A percentile compares a stretch with the other conserved stretches of the same genome.
Conservation (phyloP, 345 rosid species). For the Salix udensis region DNA sequence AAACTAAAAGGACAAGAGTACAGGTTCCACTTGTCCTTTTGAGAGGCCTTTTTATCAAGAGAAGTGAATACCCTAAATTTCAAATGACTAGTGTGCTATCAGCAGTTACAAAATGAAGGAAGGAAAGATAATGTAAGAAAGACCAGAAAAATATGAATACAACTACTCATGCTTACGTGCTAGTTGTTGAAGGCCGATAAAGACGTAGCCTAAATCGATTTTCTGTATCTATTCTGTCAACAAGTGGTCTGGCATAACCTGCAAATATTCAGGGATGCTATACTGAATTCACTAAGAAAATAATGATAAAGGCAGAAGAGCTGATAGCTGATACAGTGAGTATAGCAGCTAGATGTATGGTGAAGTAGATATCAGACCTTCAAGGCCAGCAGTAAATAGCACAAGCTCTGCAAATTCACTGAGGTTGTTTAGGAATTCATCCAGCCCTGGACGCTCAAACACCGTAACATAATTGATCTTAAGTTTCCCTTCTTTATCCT, state of each 20-base stretch:
- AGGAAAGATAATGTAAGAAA: neutral
- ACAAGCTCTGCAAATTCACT: conserved; percentile 85
- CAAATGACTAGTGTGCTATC: neutral
- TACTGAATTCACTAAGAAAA: neutral
- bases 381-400: conserved; percentile 96
- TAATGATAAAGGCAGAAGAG: neutral
- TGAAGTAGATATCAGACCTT: conserved; percentile 53
- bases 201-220: conserved; percentile 67
- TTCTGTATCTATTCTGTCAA: conserved; percentile 74
- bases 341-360: neutral
- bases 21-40: neutral
- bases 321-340: neutral
- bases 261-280: conserved; percentile 9
- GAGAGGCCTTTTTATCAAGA: neutral
- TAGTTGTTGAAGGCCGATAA: conserved; percentile 90
- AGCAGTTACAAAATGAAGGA: neutral
- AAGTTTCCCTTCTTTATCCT: conserved; percentile 84
- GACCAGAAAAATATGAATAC: conserved; percentile 1
- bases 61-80: neutral
- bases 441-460: conserved; percentile 95
- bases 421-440: conserved; percentile 65
- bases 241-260: conserved; percentile 98
- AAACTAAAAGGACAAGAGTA: neutral
- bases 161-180: conserved; percentile 58
- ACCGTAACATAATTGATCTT: conserved; percentile 91